A percentile compares a stretch with the other conserved stretches of the same genome.
Evolutionary conservation across 2,329 filamentous ascomycete genomes (phyloP).

Genomic region (Calonectria multiphialidica): DNA sequence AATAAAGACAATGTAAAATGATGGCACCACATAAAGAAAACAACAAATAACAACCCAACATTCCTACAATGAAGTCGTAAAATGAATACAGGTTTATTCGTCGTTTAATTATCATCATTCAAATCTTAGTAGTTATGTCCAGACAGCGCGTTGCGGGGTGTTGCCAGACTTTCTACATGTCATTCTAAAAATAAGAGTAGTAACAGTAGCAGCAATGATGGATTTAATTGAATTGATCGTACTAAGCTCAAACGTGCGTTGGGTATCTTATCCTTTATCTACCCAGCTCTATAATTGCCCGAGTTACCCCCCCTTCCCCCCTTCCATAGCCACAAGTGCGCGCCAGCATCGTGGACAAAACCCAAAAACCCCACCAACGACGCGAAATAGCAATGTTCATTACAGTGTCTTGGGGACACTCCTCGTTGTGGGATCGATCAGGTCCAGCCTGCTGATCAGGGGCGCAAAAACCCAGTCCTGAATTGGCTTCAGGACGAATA

Average conservation of each 20-base stretch:
- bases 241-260: not conserved
- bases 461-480: slow-evolving; percentile 46
- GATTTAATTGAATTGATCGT: not conserved
- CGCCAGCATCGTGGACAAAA: slow-evolving; percentile 8
- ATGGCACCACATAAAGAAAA: no score
- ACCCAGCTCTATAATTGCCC: slow-evolving; percentile 6
- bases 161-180: no score
- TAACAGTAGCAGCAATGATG: no score
- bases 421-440: slow-evolving; percentile 31
- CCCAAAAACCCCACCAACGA: not conserved
- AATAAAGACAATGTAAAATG: not conserved
- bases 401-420: slow-evolving; percentile 33
- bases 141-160: no score
- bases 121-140: no score
- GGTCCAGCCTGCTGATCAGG: slow-evolving; percentile 37
- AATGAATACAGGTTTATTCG: no score
- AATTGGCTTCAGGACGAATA: slow-evolving; percentile 43
- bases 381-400: not conserved
- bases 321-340: slow-evolving; percentile 3
- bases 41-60: no score
- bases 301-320: not conserved
- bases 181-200: no score
- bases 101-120: no score
- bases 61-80: no score
- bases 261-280: slow-evolving; percentile 18